Evolutionary conservation across 768 basidiomycete genomes (phyloP).

Genomic region (Amanita molliuscula): DNA sequence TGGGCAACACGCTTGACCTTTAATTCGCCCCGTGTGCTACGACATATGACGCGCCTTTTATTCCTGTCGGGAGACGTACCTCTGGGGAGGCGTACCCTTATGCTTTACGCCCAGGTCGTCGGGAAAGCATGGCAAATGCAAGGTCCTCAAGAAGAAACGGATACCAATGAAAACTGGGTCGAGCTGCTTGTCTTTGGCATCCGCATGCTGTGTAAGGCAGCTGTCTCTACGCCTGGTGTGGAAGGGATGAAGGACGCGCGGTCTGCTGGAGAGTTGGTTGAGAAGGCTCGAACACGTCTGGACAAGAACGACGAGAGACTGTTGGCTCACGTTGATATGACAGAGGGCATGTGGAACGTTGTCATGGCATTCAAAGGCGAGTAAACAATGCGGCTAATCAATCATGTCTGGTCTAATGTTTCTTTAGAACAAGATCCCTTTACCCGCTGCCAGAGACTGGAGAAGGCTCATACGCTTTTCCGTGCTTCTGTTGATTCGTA

Average conservation of each 20-base stretch:
- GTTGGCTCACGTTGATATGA: slow-evolving; percentile 48
- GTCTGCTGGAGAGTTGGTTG: slow-evolving; percentile 52
- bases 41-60: slow-evolving; percentile 74
- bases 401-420: not conserved
- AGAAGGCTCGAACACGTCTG: slow-evolving; percentile 49
- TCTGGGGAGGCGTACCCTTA: slow-evolving; percentile 66
- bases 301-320: slow-evolving; percentile 38
- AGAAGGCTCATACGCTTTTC: slow-evolving; percentile 43
- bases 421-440: slow-evolving; percentile 53
- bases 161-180: slow-evolving; percentile 66
- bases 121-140: slow-evolving; percentile 69
- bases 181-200: slow-evolving; percentile 69
- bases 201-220: slow-evolving; percentile 59
- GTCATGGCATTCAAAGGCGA: slow-evolving; percentile 63
- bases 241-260: slow-evolving; percentile 45
- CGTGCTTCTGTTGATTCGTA: slow-evolving; percentile 33
- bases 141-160: slow-evolving; percentile 38
- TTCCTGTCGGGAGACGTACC: slow-evolving; percentile 47
- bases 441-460: slow-evolving; percentile 48
- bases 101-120: slow-evolving; percentile 77
- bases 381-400: slow-evolving; percentile 5
- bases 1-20: slow-evolving; percentile 93
- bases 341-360: slow-evolving; percentile 65
- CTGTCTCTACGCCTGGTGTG: slow-evolving; percentile 11
- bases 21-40: slow-evolving; percentile 77